Percentiles rank a stretch among this genome's conserved stretches.
Conservation (phyloP, 306 rosid species). For the Lagenaria siceraria region DNA sequence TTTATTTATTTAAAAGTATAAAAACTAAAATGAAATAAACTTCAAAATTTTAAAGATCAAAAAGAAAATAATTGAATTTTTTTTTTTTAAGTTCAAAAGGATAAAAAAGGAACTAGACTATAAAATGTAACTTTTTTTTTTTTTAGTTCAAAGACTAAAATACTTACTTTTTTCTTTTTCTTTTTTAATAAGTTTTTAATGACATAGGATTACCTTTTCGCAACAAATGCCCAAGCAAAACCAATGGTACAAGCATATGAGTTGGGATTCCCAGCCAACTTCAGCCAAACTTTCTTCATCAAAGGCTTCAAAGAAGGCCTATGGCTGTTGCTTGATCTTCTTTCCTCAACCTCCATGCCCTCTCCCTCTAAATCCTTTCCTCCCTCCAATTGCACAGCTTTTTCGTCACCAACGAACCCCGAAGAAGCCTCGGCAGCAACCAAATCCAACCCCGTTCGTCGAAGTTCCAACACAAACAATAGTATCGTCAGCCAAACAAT, state of each 20-base stretch:
- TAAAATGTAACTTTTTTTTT: too few relatives aligned
- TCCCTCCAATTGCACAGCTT: not conserved
- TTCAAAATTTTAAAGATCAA: too few relatives aligned
- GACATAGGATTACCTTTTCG: conserved; percentile 38
- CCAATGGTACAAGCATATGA: conserved; percentile 72
- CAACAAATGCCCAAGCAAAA: conserved; percentile 64
- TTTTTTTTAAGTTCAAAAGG: too few relatives aligned
- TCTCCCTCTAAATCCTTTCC: conserved; percentile 44
- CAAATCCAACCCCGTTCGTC: conserved; percentile 33
- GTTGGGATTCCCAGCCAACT: conserved; percentile 67
- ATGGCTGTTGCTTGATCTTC: not conserved
- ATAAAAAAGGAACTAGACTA: too few relatives aligned
- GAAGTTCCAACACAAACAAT: conserved; percentile 55
- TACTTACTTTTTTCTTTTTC: too few relatives aligned
- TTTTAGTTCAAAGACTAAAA: too few relatives aligned
- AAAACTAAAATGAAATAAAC: not conserved
- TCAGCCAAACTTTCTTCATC: conserved; percentile 63
- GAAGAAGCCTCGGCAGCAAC: not conserved
- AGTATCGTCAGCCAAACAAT: conserved; percentile 77
- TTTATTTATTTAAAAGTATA: not conserved
- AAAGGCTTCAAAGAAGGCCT: conserved; percentile 36
- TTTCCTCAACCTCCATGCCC: not conserved
- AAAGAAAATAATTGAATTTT: too few relatives aligned
- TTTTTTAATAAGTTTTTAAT: too few relatives aligned
- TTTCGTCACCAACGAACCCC: not conserved